Evolutionary conservation across 495 filamentous ascomycete genomes (phyloP).

Genomic region (Ramalina peruviana): DNA sequence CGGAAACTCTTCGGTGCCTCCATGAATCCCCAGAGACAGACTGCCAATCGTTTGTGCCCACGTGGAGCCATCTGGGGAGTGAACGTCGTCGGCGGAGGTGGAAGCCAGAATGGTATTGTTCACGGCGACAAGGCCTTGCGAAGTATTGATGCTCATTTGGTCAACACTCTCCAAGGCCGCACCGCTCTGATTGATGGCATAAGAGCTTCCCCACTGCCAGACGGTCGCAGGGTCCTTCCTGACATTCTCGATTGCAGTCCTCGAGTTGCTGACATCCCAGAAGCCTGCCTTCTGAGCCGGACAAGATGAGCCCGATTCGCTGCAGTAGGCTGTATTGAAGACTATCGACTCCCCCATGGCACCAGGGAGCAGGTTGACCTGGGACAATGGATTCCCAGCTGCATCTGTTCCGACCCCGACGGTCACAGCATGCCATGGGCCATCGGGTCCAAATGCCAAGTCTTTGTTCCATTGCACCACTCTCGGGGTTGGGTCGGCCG

Average conservation of each 20-base stretch:
- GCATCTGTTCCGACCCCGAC: slow-evolving; percentile 1
- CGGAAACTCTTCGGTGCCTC: not conserved
- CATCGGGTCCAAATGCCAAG: slow-evolving; percentile 10
- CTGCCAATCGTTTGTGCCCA: slow-evolving; percentile 4
- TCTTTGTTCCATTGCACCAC: slow-evolving; percentile 6
- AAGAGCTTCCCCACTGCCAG: not conserved
- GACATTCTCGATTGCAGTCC: not conserved
- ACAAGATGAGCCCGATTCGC: not conserved
- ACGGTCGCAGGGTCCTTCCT: not conserved
- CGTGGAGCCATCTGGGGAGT: slow-evolving; percentile 1
- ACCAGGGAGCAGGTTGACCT: slow-evolving; percentile 8
- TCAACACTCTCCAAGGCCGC: slow-evolving; percentile 1
- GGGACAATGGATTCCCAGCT: not conserved
- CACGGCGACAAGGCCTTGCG: not conserved
- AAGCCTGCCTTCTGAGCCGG: slow-evolving; percentile 1
- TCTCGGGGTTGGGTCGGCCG: not conserved
- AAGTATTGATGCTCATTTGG: not conserved
- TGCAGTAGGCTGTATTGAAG: not conserved
- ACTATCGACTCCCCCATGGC: slow-evolving; percentile 1
- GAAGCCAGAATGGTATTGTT: not conserved
- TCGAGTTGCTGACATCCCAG: not conserved
- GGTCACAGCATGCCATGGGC: slow-evolving; percentile 7
- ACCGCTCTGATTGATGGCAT: not conserved
- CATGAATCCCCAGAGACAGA: slow-evolving; percentile 2
- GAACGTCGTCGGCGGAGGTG: not conserved